Evolutionary conservation across 2,329 filamentous ascomycete genomes (phyloP).

Genomic region (Penicillium sp.): DNA sequence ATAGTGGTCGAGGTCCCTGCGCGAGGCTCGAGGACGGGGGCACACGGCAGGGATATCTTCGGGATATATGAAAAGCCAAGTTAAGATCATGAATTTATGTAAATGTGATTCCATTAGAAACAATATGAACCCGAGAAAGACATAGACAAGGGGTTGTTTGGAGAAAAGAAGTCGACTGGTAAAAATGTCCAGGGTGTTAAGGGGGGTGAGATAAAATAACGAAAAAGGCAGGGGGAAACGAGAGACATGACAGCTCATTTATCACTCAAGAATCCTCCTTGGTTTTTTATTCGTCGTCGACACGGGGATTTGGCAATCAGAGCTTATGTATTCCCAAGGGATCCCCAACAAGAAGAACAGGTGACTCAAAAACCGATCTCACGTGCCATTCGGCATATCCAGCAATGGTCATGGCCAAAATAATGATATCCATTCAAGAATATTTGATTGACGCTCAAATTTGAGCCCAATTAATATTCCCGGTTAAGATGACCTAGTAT

Average conservation of each 20-base stretch:
- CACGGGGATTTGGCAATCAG: conserved; percentile 3
- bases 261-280: conserved; percentile 17
- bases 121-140: conserved; percentile 24
- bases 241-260: conserved; percentile 14
- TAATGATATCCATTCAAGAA: conserved; percentile 5
- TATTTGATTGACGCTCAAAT: background rate
- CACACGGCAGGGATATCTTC: conserved; percentile 1
- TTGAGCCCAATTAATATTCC: background rate
- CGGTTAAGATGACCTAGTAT: background rate
- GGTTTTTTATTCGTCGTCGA: conserved; percentile 13
- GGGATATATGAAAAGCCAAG: conserved; percentile 1
- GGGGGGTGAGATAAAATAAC: conserved; percentile 3
- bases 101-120: conserved; percentile 23
- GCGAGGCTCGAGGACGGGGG: conserved; percentile 11
- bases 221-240: conserved; percentile 2
- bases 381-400: conserved; percentile 14
- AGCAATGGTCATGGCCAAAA: conserved; percentile 7
- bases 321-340: conserved; percentile 11
- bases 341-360: conserved; percentile 1
- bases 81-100: conserved; percentile 16
- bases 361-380: conserved; percentile 1
- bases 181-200: conserved; percentile 5
- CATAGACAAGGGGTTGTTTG: conserved; percentile 11
- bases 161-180: conserved; percentile 12
- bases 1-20: background rate